phyloP scores from a whole-genome alignment of 345 rosid species.

The Bruguiera parviflora region DNA sequence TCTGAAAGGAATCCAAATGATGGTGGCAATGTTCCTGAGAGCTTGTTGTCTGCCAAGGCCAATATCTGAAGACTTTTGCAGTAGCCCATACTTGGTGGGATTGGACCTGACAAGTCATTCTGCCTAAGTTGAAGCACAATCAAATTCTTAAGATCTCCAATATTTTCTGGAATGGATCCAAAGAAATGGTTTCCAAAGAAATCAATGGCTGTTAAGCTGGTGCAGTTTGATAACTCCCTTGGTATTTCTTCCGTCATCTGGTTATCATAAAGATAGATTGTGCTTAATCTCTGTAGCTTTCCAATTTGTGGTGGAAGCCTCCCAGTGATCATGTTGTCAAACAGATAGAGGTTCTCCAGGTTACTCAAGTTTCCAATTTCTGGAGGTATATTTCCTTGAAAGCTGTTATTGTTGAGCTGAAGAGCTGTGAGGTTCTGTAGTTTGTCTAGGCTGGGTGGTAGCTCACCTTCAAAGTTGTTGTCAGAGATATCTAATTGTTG shows the following conservation, averaged over 20 bases:
- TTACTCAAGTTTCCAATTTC: conserved; percentile 59
- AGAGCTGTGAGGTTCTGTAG: conserved; percentile 38
- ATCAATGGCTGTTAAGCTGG: conserved; percentile 56
- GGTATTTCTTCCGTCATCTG: conserved; percentile 75
- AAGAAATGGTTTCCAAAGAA: conserved; percentile 65
- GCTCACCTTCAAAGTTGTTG: conserved; percentile 48
- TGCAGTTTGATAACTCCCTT: conserved; percentile 67
- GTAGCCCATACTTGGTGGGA: conserved; percentile 81
- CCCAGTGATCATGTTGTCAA: conserved; percentile 63
- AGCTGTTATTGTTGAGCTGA: conserved; percentile 29
- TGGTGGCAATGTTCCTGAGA: conserved; percentile 71
- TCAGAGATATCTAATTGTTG: conserved; percentile 56
- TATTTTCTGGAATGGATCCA: conserved; percentile 64
- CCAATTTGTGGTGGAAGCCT: conserved; percentile 65
- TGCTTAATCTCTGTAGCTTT: conserved; percentile 43
- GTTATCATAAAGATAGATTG: conserved; percentile 62
- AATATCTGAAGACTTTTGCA: conserved; percentile 50
- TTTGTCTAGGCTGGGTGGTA: conserved; percentile 53
- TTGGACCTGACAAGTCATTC: conserved; percentile 68
- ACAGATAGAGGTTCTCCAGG: conserved; percentile 50
- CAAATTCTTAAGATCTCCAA: conserved; percentile 67
- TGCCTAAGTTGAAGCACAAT: conserved; percentile 72
- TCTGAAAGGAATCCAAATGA: conserved; percentile 65
- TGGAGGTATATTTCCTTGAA: conserved; percentile 23
- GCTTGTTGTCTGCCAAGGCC: conserved; percentile 76